These are phyloP conservation scores for Fusarium equiseti DNA, from an alignment of 2,329 filamentous ascomycete species.

Conservation along the genomic window DNA sequence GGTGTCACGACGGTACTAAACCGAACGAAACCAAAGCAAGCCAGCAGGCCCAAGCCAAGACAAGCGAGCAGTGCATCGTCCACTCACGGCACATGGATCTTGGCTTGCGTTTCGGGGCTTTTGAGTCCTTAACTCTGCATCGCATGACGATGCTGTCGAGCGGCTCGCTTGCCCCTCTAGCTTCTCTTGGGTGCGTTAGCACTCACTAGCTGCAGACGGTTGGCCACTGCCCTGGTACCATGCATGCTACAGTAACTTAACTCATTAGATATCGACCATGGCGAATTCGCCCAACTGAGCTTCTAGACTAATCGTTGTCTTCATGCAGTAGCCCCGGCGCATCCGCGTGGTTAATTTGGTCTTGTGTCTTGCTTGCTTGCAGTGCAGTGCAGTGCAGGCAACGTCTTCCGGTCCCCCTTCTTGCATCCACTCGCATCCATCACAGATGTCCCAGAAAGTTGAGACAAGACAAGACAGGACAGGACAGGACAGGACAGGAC, in stretches of 20 bases:
- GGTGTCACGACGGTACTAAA: slow-evolving; percentile 11
- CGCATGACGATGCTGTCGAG: slow-evolving; percentile 42
- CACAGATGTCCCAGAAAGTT: slow-evolving; percentile 21
- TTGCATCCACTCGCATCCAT: slow-evolving; percentile 37
- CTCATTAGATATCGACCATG: slow-evolving; percentile 19
- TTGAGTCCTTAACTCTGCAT: slow-evolving; percentile 32
- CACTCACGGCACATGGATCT: slow-evolving; percentile 31
- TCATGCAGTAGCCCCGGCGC: slow-evolving; percentile 42
- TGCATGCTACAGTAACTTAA: slow-evolving; percentile 7
- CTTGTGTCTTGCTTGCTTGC: slow-evolving; percentile 45
- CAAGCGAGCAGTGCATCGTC: slow-evolving; percentile 4
- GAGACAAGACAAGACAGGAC: slow-evolving; percentile 27
- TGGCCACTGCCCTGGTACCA: slow-evolving; percentile 35
- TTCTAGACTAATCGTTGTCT: slow-evolving; percentile 43
- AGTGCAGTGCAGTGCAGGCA: slow-evolving; percentile 4
- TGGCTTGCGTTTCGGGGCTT: slow-evolving; percentile 37
- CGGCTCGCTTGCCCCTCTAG: slow-evolving; percentile 25
- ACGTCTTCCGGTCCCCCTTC: slow-evolving; percentile 28
- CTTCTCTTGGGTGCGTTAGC: slow-evolving; percentile 33
- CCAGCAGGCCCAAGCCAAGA: slow-evolving; percentile 19
- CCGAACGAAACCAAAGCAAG: slow-evolving; percentile 1
- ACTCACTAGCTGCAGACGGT: slow-evolving; percentile 36
- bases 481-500: no score
- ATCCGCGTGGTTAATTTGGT: slow-evolving; percentile 41
- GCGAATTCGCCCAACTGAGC: slow-evolving; percentile 18